Conservation (phyloP, 1,284 basidiomycete species). For the Melanopsichium pennsylvanicum region DNA sequence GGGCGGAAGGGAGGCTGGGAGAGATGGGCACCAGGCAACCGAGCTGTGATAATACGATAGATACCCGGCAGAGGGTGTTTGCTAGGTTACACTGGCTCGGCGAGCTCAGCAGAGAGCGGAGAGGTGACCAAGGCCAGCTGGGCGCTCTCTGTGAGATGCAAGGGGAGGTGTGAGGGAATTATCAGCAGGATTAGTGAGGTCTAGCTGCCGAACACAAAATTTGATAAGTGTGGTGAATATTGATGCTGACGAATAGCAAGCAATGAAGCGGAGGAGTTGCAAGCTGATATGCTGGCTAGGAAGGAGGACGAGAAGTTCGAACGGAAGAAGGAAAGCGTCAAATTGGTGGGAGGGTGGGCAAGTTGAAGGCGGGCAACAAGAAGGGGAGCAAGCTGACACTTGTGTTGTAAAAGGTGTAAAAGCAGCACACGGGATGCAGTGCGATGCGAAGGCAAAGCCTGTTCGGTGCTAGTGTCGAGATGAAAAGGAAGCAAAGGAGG, state of each 20-base stretch:
- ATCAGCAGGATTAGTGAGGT: no score
- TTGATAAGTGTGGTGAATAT: neutral
- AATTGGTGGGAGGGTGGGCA: neutral
- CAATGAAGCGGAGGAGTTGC: neutral
- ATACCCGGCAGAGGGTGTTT: no score
- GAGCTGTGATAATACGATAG: no score
- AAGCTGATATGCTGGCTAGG: neutral
- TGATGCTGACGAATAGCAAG: neutral
- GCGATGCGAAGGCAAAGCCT: constrained; percentile 1
- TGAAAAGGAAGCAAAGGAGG: neutral
- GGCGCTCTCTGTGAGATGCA: no score
- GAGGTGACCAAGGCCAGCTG: no score
- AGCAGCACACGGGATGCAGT: neutral
- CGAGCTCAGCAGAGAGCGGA: neutral
- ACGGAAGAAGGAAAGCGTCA: neutral
- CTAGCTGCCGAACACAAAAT: neutral
- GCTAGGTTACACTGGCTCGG: no score
- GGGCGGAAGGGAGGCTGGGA: neutral
- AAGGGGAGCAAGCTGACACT: neutral
- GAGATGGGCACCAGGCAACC: neutral
- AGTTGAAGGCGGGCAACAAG: neutral
- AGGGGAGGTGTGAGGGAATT: no score
- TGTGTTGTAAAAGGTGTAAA: neutral
- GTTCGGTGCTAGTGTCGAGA: neutral
- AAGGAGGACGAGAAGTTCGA: neutral